Percentiles rank a stretch among this genome's conserved stretches.
phyloP scores from a whole-genome alignment of 345 rosid genomes.

The Barbarea vulgaris region DNA sequence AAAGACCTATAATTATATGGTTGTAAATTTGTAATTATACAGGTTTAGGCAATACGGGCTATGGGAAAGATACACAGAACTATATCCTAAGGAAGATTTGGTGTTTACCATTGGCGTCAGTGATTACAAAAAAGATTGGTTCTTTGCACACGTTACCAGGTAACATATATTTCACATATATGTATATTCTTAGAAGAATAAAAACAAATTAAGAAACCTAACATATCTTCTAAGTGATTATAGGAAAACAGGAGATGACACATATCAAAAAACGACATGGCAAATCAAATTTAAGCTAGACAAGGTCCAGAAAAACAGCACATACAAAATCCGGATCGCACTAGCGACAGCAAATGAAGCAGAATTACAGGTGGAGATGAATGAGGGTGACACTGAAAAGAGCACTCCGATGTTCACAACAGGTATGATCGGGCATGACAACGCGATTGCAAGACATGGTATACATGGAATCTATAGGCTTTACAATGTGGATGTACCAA shows the following conservation, averaged over 20 bases:
- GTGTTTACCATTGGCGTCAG: constrained; percentile 61
- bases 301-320: constrained; percentile 37
- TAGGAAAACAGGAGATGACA: constrained; percentile 47
- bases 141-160: constrained; percentile 86
- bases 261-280: constrained; percentile 70
- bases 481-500: constrained; percentile 57
- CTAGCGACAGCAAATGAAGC: constrained; percentile 66
- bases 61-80: constrained; percentile 79
- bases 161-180: constrained; percentile 22
- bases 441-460: constrained; percentile 82
- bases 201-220: background rate
- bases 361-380: constrained; percentile 57
- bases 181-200: background rate
- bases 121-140: constrained; percentile 77
- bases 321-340: constrained; percentile 62
- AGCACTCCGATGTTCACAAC: constrained; percentile 49
- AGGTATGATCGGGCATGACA: constrained; percentile 76
- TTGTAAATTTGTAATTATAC: background rate
- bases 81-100: constrained; percentile 65
- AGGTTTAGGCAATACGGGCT: constrained; percentile 88
- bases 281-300: constrained; percentile 63
- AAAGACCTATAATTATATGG: background rate
- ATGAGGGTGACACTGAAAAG: constrained; percentile 34
- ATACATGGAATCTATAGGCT: constrained; percentile 82
- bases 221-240: background rate